phyloP scores from a whole-genome alignment of 1,284 basidiomycete genomes.

The Marasmius sp. region DNA sequence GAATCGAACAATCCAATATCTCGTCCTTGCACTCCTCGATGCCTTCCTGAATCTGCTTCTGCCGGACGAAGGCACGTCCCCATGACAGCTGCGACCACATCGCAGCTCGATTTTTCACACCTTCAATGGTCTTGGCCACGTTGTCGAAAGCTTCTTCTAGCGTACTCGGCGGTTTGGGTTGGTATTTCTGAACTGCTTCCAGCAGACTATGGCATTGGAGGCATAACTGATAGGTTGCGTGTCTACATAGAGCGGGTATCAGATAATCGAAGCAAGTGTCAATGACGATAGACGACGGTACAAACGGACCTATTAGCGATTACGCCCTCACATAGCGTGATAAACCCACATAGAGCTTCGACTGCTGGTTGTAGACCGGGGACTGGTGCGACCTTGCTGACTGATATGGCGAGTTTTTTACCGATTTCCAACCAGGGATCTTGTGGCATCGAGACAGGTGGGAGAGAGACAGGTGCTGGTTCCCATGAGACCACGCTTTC shows the following conservation, averaged over 20 bases:
- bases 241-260: constrained; percentile 27
- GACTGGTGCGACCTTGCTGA: constrained; percentile 45
- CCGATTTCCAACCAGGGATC: constrained; percentile 17
- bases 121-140: neutral
- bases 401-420: constrained; percentile 36
- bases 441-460: neutral
- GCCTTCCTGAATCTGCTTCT: neutral
- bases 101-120: neutral
- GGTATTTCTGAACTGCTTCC: constrained; percentile 21
- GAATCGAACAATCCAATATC: neutral
- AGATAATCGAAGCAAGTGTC: constrained; percentile 5
- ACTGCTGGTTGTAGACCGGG: constrained; percentile 44
- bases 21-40: neutral
- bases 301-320: constrained; percentile 40
- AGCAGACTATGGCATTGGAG: constrained; percentile 41
- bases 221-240: constrained; percentile 37
- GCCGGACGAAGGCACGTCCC: neutral
- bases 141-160: neutral
- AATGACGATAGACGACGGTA: neutral
- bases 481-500: neutral
- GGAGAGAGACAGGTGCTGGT: constrained; percentile 18
- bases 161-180: constrained; percentile 1
- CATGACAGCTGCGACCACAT: neutral
- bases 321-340: constrained; percentile 45
- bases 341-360: constrained; percentile 37